These are phyloP conservation scores for Papiliotrema laurentii DNA, from an alignment of 1,284 basidiomycete genomes.

Conservation along the genomic window DNA sequence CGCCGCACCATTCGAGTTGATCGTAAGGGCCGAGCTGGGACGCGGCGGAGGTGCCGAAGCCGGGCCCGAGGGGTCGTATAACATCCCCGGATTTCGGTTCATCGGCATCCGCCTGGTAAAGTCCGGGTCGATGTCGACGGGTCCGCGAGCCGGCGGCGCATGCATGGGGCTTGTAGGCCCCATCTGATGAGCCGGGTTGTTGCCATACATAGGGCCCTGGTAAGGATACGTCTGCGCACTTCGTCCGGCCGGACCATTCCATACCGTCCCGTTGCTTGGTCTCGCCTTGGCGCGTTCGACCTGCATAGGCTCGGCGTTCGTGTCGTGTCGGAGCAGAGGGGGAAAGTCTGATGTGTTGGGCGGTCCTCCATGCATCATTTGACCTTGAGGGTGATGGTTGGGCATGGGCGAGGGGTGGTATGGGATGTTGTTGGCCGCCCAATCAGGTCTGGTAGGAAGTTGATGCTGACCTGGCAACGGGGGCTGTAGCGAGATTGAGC, in stretches of 20 bases:
- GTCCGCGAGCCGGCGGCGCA: background rate
- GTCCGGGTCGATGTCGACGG: conserved; percentile 25
- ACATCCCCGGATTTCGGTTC: conserved; percentile 14
- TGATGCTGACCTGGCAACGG: conserved; percentile 37
- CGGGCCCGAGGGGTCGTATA: conserved; percentile 29
- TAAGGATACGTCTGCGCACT: background rate
- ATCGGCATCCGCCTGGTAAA: conserved; percentile 31
- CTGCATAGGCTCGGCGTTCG: conserved; percentile 43
- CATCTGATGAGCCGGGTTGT: background rate
- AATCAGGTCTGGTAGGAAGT: conserved; percentile 41
- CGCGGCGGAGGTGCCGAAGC: background rate
- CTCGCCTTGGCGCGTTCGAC: conserved; percentile 34
- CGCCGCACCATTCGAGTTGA: background rate
- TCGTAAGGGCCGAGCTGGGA: background rate
- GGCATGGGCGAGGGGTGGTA: conserved; percentile 38
- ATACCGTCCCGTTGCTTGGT: conserved; percentile 18
- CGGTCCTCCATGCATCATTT: conserved; percentile 7
- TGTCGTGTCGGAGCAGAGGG: conserved; percentile 21
- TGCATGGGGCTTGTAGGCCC: background rate
- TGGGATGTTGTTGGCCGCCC: conserved; percentile 43
- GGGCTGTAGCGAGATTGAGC: conserved; percentile 30
- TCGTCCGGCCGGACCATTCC: conserved; percentile 23
- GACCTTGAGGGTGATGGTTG: background rate
- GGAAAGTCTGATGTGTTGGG: conserved; percentile 34
- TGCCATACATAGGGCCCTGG: background rate